A percentile compares a stretch with the other conserved stretches of the same genome.
phyloP scores from a whole-genome alignment of 148 eudicot species.

The Arbutus unedo region DNA sequence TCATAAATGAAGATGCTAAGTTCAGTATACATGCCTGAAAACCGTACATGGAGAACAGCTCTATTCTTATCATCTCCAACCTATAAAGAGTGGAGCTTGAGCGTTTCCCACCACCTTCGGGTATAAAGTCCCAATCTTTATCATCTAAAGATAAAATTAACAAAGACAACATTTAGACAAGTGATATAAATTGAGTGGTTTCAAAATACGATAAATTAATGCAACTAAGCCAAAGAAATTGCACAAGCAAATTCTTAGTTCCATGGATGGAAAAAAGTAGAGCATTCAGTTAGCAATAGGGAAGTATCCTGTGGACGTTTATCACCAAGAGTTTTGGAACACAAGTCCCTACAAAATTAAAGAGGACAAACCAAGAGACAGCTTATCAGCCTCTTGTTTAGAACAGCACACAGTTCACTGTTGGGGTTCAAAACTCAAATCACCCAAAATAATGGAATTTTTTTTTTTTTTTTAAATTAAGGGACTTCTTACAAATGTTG shows the following conservation, averaged over 20 bases:
- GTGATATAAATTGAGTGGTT: not conserved
- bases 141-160: constrained; percentile 34
- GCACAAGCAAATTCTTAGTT: not conserved
- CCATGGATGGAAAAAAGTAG: not conserved
- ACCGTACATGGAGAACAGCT: constrained; percentile 50
- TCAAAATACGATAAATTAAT: not conserved
- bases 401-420: not conserved
- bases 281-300: not conserved
- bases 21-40: constrained; percentile 40
- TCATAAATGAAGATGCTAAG: not conserved
- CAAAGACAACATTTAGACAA: constrained; percentile 15
- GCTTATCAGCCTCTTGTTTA: not conserved
- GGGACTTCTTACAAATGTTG: not conserved
- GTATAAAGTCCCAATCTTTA: constrained; percentile 24
- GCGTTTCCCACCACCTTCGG: constrained; percentile 13
- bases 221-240: not conserved
- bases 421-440: no score
- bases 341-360: constrained; percentile 8
- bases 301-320: not conserved
- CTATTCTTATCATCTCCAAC: constrained; percentile 45
- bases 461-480: not conserved
- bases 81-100: constrained; percentile 38
- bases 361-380: not conserved
- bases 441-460: not conserved
- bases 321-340: not conserved